phyloP scores from a whole-genome alignment of 306 rosid species.

The Citrullus amarus region DNA sequence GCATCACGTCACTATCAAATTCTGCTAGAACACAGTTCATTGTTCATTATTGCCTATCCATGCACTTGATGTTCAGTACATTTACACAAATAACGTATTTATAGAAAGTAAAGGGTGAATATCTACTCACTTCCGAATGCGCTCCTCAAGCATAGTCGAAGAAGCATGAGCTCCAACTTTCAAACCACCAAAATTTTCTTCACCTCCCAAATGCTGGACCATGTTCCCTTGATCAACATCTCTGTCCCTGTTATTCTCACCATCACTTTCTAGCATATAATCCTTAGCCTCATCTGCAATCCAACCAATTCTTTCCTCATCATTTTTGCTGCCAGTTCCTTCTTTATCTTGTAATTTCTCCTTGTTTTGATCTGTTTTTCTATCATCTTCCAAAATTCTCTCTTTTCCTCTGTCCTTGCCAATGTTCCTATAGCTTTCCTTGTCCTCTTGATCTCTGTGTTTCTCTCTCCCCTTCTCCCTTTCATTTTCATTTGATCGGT shows the following conservation, averaged over 20 bases:
- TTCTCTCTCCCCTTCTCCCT: constrained; percentile 43
- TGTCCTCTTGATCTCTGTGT: constrained; percentile 39
- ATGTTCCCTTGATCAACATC: constrained; percentile 35
- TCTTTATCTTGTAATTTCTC: constrained; percentile 46
- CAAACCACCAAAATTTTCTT: constrained; percentile 24
- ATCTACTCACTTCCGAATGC: constrained; percentile 51
- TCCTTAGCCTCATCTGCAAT: constrained; percentile 33
- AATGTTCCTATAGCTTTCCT: constrained; percentile 20
- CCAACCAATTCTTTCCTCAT: constrained; percentile 38
- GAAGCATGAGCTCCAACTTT: constrained; percentile 19
- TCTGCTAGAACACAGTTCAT: neutral
- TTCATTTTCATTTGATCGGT: constrained; percentile 21
- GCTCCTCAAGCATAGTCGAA: constrained; percentile 49
- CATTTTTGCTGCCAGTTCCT: constrained; percentile 27
- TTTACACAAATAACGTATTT: neutral
- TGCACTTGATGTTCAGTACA: neutral
- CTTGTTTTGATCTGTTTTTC: constrained; percentile 35
- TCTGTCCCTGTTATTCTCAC: constrained; percentile 35
- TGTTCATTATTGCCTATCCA: neutral
- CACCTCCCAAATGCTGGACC: constrained; percentile 20
- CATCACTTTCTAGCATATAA: constrained; percentile 26
- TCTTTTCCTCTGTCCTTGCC: constrained; percentile 44
- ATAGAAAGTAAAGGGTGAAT: neutral
- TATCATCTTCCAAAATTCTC: constrained; percentile 30
- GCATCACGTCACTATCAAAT: neutral